Base-by-base conservation (phyloP, 352 stramenopile species). In the Elongisporangium senticosum region DNA sequence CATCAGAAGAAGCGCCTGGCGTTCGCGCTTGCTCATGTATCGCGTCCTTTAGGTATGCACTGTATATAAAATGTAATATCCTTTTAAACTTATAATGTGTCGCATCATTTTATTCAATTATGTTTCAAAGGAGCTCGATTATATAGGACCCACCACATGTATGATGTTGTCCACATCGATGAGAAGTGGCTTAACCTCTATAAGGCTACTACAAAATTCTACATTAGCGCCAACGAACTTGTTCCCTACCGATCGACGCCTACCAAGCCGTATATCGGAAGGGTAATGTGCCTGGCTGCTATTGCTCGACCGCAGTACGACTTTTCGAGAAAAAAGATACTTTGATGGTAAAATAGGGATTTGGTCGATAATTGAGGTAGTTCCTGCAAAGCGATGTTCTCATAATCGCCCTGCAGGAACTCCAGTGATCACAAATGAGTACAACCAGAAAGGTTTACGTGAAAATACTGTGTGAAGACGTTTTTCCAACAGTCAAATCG, bases 311-410 rank as follows among this genome's bases (percentile, higher is more conserved):
- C 74, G n/a, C 70, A 78, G 23, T 83, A 64, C 62, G 69, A 79
- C 33, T 55, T 56, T 2, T 53, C 67, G 11, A 75, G 61, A n/a
- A 51, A 64, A 63, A 17, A 53, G 55, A 13, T 70, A 64, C 51
- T 83, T 77, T 61, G 58, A 77, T 53, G 74, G 74, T 15, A 83
- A 79, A 53, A 67, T 83, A 48, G 74, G 74, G 19, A 72, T 64
- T 5, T 83, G 74, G 71, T 63, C 68, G 17, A 61, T 62, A 17
- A 17, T 59, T 6, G 40, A 59, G 53, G 3, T 21, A 1, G 1
- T 22, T 21, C 19, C 49, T n/a, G 55, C 51, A 5, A 20, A 40
- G 14, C 24, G 26, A 15, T 28, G 0, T 6, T 67, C 51, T 0
- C 21, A 17, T 19, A 53, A 58, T 10, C 39, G 61, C 4, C 43